A percentile compares a stretch with the other conserved stretches of the same genome.
Evolutionary conservation across 2,329 filamentous ascomycete genomes (phyloP).

Genomic region (Fusarium floridanum): DNA sequence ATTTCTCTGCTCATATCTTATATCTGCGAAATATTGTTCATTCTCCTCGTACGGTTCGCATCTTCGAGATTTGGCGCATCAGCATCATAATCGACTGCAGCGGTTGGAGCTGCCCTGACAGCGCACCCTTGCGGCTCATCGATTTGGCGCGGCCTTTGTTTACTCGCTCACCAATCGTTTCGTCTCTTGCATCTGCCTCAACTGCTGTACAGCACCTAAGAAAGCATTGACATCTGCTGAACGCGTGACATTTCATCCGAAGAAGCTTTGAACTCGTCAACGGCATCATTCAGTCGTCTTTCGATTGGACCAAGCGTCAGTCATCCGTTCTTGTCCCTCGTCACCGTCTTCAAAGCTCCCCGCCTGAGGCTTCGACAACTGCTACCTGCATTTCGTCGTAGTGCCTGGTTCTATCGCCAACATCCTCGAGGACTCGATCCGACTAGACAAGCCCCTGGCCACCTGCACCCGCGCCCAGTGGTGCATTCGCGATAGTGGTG

Average conservation of each 20-base stretch:
- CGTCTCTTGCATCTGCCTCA: background rate
- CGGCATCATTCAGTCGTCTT: background rate
- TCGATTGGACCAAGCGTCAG: conserved; percentile 25
- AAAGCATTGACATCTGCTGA: background rate
- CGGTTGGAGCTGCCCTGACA: conserved; percentile 31
- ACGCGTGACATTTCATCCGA: background rate
- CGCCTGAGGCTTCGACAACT: conserved; percentile 8
- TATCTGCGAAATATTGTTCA: background rate
- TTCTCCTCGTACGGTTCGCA: conserved; percentile 5
- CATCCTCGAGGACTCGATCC: conserved; percentile 28
- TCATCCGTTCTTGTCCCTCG: conserved; percentile 14
- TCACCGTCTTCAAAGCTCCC: conserved; percentile 23
- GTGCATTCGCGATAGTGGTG: conserved; percentile 31
- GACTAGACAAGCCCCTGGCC: conserved; percentile 31
- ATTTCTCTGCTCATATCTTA: conserved; percentile 5
- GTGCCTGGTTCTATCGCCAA: conserved; percentile 12
- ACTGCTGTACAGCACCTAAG: background rate
- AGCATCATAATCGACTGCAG: conserved; percentile 10
- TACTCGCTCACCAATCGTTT: conserved; percentile 19
- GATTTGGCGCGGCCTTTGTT: conserved; percentile 32
- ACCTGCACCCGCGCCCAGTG: conserved; percentile 22
- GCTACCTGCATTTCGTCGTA: conserved; percentile 4
- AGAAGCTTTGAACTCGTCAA: conserved; percentile 15
- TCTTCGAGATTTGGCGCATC: background rate
- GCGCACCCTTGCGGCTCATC: conserved; percentile 17